phyloP scores from a whole-genome alignment of 1,284 basidiomycete genomes.

The Albatrellus sp. region DNA sequence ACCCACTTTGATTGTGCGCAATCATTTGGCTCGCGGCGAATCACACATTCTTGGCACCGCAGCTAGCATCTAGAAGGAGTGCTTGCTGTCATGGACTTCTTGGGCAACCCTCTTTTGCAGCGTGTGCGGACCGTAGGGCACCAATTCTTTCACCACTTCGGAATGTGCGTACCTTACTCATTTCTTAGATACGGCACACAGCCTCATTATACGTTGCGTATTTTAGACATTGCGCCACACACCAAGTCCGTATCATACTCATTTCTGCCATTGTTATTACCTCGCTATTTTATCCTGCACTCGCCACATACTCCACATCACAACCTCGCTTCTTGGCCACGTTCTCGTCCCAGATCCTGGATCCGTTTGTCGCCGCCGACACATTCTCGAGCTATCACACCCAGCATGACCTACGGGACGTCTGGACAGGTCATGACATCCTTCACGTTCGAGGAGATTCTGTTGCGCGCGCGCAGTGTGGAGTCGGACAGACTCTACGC shows the following conservation, averaged over 20 bases:
- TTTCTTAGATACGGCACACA: not conserved
- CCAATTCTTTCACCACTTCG: slow-evolving; percentile 55
- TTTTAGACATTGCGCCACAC: slow-evolving; percentile 69
- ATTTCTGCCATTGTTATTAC: slow-evolving; percentile 93
- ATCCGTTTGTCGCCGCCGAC: slow-evolving; percentile 44
- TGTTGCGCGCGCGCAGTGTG: slow-evolving; percentile 61
- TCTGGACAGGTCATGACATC: slow-evolving; percentile 53
- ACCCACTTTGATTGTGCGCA: no score
- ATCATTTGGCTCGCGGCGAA: no score
- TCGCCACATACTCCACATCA: slow-evolving; percentile 72
- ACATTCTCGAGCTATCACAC: slow-evolving; percentile 36
- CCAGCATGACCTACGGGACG: slow-evolving; percentile 50
- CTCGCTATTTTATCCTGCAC: slow-evolving; percentile 86
- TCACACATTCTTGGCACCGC: not conserved
- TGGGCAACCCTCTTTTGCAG: slow-evolving; percentile 14
- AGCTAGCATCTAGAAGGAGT: not conserved
- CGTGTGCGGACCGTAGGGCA: slow-evolving; percentile 31
- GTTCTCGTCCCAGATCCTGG: slow-evolving; percentile 42
- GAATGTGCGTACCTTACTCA: slow-evolving; percentile 44
- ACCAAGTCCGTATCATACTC: slow-evolving; percentile 88
- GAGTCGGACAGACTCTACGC: slow-evolving; percentile 62
- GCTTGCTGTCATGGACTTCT: slow-evolving; percentile 7
- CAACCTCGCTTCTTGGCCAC: slow-evolving; percentile 49
- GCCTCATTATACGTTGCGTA: not conserved
- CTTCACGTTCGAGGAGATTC: slow-evolving; percentile 59